phyloP scores from a whole-genome alignment of 2,329 filamentous ascomycete genomes.

The Lasiodiplodia citricola region DNA sequence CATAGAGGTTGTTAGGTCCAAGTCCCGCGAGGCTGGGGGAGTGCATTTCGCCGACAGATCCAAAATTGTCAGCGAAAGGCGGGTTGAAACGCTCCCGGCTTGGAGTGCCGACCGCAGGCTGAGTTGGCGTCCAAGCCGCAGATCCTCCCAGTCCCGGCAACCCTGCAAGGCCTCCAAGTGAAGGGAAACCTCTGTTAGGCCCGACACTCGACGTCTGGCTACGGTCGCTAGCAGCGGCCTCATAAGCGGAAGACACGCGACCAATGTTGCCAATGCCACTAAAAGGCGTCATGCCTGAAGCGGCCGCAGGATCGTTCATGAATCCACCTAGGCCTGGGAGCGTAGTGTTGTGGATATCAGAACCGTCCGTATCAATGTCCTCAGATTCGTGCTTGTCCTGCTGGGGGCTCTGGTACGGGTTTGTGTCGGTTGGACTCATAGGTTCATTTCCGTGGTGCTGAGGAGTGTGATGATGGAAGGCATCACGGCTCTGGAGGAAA shows the following conservation, averaged over 20 bases:
- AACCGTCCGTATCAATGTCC: slow-evolving; percentile 62
- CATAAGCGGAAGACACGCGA: slow-evolving; percentile 48
- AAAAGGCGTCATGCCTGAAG: slow-evolving; percentile 57
- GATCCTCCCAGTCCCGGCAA: slow-evolving; percentile 64
- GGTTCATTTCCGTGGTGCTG: slow-evolving; percentile 66
- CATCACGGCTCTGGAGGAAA: slow-evolving; percentile 59
- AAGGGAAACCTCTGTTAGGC: slow-evolving; percentile 71
- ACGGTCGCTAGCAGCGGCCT: slow-evolving; percentile 77
- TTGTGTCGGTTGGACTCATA: slow-evolving; percentile 83
- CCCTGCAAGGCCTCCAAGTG: slow-evolving; percentile 63
- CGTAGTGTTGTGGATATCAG: slow-evolving; percentile 57
- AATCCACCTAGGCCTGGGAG: slow-evolving; percentile 60
- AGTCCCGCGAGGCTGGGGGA: slow-evolving; percentile 73
- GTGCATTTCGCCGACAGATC: slow-evolving; percentile 76
- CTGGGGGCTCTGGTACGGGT: slow-evolving; percentile 91
- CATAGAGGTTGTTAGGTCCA: slow-evolving; percentile 67
- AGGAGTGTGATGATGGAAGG: slow-evolving; percentile 62
- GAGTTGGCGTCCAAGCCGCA: slow-evolving; percentile 66
- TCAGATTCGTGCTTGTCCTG: slow-evolving; percentile 72
- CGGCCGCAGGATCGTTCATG: slow-evolving; percentile 51
- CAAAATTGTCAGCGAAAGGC: slow-evolving; percentile 68
- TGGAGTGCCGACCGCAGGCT: slow-evolving; percentile 77
- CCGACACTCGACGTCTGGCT: slow-evolving; percentile 92
- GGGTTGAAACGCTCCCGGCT: slow-evolving; percentile 60
- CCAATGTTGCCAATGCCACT: slow-evolving; percentile 61